Percentiles rank a stretch among this genome's conserved stretches.
Evolutionary conservation across 441 rosid species (phyloP).

Genomic region (Mallotus repandus): DNA sequence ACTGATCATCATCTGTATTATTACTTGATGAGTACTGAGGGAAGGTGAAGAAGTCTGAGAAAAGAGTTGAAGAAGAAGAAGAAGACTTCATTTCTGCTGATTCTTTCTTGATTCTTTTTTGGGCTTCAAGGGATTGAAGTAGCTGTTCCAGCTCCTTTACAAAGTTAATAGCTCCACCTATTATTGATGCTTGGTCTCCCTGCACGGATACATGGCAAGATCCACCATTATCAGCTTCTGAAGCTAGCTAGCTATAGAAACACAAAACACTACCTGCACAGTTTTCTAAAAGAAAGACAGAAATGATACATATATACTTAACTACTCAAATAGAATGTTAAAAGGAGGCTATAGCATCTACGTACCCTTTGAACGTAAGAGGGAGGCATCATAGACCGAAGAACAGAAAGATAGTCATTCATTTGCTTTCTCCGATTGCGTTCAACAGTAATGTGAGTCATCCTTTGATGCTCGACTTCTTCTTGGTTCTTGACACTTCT

Average conservation of each 20-base stretch:
- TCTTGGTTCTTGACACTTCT: slow-evolving; percentile 35
- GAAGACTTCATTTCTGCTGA: slow-evolving; percentile 3
- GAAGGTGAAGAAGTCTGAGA: slow-evolving; percentile 48
- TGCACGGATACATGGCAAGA: not conserved
- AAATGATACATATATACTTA: too few species aligned
- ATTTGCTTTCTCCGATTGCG: slow-evolving; percentile 67
- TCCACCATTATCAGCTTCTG: not conserved
- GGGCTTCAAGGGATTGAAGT: slow-evolving; percentile 44
- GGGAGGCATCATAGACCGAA: slow-evolving; percentile 53
- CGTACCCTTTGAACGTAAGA: slow-evolving; percentile 55
- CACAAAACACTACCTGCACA: too few species aligned
- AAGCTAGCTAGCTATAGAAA: too few species aligned
- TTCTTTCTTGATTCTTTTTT: slow-evolving; percentile 22
- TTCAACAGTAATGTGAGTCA: slow-evolving; percentile 59
- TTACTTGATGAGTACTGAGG: slow-evolving; percentile 47
- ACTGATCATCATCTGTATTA: slow-evolving; percentile 1
- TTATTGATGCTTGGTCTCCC: slow-evolving; percentile 72
- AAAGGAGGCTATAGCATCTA: not conserved
- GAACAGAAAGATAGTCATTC: slow-evolving; percentile 51
- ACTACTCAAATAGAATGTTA: not conserved
- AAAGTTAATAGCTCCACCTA: slow-evolving; percentile 64
- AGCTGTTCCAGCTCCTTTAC: slow-evolving; percentile 58
- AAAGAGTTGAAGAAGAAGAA: slow-evolving; percentile 21
- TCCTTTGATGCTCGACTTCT: slow-evolving; percentile 57
- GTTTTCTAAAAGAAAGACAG: too few species aligned